phyloP scores from a whole-genome alignment of 2,329 filamentous ascomycete species.

The Colletotrichum sublineola region DNA sequence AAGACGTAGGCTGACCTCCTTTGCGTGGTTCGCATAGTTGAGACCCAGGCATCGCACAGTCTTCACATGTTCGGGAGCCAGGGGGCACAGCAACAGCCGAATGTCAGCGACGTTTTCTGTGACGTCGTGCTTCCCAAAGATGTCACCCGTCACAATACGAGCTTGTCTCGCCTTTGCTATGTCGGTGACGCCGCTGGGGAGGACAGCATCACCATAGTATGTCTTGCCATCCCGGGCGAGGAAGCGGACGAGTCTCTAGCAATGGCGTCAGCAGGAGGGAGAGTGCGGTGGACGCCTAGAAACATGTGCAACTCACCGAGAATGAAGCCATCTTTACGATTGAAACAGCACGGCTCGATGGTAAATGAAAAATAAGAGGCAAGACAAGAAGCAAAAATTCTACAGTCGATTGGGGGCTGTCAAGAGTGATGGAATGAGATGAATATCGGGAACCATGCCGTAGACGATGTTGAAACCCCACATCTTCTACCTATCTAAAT shows the following conservation, averaged over 20 bases:
- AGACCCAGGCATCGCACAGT: conserved; percentile 79
- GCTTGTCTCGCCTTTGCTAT: conserved; percentile 72
- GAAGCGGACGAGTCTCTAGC: conserved; percentile 79
- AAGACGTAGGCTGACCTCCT: conserved; percentile 61
- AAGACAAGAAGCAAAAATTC: background rate
- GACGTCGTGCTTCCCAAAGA: conserved; percentile 74
- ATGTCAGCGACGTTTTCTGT: conserved; percentile 72
- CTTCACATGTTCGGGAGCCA: conserved; percentile 72
- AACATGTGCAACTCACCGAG: conserved; percentile 54
- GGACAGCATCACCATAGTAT: conserved; percentile 82
- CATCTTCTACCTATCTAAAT: background rate
- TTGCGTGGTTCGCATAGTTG: conserved; percentile 80
- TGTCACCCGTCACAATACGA: conserved; percentile 72
- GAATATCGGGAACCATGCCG: conserved; percentile 5
- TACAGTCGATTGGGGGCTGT: conserved; percentile 1
- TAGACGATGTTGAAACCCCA: conserved; percentile 13
- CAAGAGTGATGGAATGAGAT: conserved; percentile 20
- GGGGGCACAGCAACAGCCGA: conserved; percentile 71
- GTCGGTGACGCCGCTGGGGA: conserved; percentile 71
- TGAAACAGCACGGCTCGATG: background rate
- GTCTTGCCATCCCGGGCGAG: conserved; percentile 76
- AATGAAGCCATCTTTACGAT: conserved; percentile 49
- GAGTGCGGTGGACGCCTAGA: background rate
- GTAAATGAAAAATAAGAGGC: background rate
- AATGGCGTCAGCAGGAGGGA: conserved; percentile 22